Percentiles rank a stretch among this genome's conserved stretches.
Conservation (phyloP, 2,329 filamentous ascomycete genomes). For the Hymenoscyphus occultus region DNA sequence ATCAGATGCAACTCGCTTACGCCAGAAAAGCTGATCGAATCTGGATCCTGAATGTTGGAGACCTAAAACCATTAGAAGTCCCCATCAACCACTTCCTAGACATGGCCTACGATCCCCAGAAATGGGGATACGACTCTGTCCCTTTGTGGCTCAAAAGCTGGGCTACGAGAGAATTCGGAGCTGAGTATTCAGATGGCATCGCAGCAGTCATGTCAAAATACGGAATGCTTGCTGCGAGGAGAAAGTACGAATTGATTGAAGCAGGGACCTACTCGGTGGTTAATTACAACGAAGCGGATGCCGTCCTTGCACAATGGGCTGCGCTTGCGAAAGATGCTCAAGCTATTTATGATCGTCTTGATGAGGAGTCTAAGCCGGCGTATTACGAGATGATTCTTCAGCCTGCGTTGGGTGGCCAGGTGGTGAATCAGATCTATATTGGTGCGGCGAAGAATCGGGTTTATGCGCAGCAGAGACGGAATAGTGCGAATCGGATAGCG, state of each 20-base stretch:
- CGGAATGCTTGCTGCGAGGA: conserved; percentile 53
- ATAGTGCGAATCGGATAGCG: conserved; percentile 53
- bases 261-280: conserved; percentile 56
- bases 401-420: conserved; percentile 55
- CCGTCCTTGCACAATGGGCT: conserved; percentile 54
- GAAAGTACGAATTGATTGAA: conserved; percentile 62
- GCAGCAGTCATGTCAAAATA: conserved; percentile 54
- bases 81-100: conserved; percentile 53
- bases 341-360: conserved; percentile 52
- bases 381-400: conserved; percentile 64
- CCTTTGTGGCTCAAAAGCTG: conserved; percentile 55
- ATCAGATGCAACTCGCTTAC: conserved; percentile 60
- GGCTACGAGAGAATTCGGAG: conserved; percentile 56
- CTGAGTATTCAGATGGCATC: conserved; percentile 46
- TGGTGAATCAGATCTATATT: conserved; percentile 53
- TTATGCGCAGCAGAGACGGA: conserved; percentile 55
- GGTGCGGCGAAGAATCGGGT: conserved; percentile 51
- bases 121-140: conserved; percentile 55
- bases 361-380: conserved; percentile 49
- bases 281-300: conserved; percentile 63
- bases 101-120: conserved; percentile 61
- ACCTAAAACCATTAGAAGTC: conserved; percentile 59
- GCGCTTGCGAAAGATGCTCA: conserved; percentile 52
- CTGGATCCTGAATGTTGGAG: conserved; percentile 64
- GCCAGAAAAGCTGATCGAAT: conserved; percentile 51